Conservation (phyloP, 306 rosid species). For the Leucaena leucocephala region DNA sequence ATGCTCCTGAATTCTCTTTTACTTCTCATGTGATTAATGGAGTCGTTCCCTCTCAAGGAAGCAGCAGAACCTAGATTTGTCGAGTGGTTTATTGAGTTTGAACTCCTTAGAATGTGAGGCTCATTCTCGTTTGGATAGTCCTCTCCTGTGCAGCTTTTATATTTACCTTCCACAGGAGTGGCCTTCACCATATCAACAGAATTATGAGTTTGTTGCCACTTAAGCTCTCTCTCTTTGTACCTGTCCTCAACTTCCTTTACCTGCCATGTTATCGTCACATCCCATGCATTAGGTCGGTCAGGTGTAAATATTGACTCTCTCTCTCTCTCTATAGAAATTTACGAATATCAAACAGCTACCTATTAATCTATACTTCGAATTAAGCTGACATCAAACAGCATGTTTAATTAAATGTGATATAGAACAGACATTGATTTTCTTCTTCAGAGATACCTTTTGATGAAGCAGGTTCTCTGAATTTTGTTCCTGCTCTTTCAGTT, state of each 20-base stretch:
- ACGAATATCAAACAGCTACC: slow-evolving; percentile 4
- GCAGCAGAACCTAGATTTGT: slow-evolving; percentile 51
- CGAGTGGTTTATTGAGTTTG: slow-evolving; percentile 54
- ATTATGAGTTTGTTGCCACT: slow-evolving; percentile 46
- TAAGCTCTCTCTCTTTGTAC: slow-evolving; percentile 60
- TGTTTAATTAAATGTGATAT: neutral
- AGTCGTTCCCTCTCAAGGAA: slow-evolving; percentile 55
- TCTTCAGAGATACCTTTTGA: slow-evolving; percentile 54
- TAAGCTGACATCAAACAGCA: slow-evolving; percentile 7
- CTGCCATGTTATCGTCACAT: slow-evolving; percentile 48
- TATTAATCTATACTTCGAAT: neutral
- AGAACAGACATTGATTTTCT: slow-evolving; percentile 15
- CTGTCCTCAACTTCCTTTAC: slow-evolving; percentile 71
- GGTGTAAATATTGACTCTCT: neutral
- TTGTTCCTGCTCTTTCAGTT: slow-evolving; percentile 69
- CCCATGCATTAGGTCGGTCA: neutral
- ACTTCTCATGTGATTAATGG: slow-evolving; percentile 56
- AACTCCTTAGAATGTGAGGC: slow-evolving; percentile 55
- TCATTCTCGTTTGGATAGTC: slow-evolving; percentile 58
- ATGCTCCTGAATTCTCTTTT: slow-evolving; percentile 66
- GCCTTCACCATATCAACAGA: slow-evolving; percentile 52
- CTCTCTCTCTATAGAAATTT: neutral
- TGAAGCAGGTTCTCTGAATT: slow-evolving; percentile 53
- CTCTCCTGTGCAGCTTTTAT: slow-evolving; percentile 36
- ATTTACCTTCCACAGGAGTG: slow-evolving; percentile 53